Base-by-base conservation (phyloP, 2,329 filamentous ascomycete genomes). In the Fusarium sp. region DNA sequence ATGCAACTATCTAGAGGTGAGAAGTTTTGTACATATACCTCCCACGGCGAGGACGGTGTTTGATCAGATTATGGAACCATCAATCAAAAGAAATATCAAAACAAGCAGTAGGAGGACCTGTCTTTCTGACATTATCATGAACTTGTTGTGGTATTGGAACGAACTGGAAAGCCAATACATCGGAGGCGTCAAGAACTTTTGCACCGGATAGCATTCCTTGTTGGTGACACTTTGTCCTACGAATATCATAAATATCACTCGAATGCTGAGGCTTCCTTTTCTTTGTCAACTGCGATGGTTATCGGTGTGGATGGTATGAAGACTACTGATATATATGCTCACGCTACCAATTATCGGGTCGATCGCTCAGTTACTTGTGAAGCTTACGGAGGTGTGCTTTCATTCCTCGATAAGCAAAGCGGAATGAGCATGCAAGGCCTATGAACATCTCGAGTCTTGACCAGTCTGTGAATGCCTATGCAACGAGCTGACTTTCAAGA, bases 21-120 rank as follows among this genome's bases (percentile, higher is more conserved):
- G 63, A 69, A 52, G 67, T 59, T 72, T 74, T 77, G 75, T 77
- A 78, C 70, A 75, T 78, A 77, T 77, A 69, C 61, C 69, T 76
- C 68, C 65, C 60, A 44, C 62, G 58, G 57, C 57, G 56, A 72
- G 60, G 59, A 67, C 62, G 47, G 56, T 64, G 47, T 64, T 77
- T 57, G 59, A 67, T 68, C 73, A 73, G 50, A 63, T 63, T 63
- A 75, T 54, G 56, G 64, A 75, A 60, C 46, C 50, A 61, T 60
- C 68, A 78, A 77, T 75, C 49, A 67, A 67, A 77, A 64, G 30
- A 66, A 74, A 68, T 23, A 54, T 62, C 44, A 52, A 67, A 52
- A 25, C 23, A 47, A 57, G 37, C 12, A 10, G 15, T 30, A 25
- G 25, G 40, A 30, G 44, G 21, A 23, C 35, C 6, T 23, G 9